Conservation (phyloP, 2,329 filamentous ascomycete genomes). For the Gyromitra esculenta region DNA sequence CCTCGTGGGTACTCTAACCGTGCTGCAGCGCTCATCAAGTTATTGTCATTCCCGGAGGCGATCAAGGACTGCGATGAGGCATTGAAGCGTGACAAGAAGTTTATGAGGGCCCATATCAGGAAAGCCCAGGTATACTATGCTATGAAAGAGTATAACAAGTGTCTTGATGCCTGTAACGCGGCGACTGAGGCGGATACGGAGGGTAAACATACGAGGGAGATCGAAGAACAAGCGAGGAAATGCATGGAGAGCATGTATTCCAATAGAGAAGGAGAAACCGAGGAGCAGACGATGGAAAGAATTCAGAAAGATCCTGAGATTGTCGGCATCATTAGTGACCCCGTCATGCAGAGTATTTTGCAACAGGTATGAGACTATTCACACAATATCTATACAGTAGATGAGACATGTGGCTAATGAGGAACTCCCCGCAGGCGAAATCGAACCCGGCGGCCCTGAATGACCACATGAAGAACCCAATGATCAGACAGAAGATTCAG, state of each 20-base stretch:
- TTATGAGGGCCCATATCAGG: conserved; percentile 94
- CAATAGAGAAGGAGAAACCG: conserved; percentile 90
- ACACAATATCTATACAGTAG: not conserved
- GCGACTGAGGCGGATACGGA: conserved; percentile 79
- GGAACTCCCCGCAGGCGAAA: conserved; percentile 75
- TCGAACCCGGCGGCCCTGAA: conserved; percentile 88
- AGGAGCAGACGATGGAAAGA: conserved; percentile 92
- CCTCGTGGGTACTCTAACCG: conserved; percentile 97
- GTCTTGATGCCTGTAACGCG: conserved; percentile 85
- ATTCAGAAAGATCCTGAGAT: conserved; percentile 94
- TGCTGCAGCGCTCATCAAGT: conserved; percentile 94
- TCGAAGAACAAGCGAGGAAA: conserved; percentile 94
- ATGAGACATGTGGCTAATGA: not conserved
- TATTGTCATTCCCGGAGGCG: conserved; percentile 93
- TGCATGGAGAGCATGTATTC: conserved; percentile 89
- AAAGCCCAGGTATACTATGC: conserved; percentile 95
- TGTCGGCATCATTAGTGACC: conserved; percentile 89
- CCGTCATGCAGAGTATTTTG: conserved; percentile 96
- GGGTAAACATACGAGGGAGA: conserved; percentile 86
- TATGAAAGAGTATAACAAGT: conserved; percentile 98
- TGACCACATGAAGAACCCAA: conserved; percentile 96
- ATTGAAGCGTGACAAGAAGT: conserved; percentile 88
- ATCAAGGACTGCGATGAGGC: conserved; percentile 91
- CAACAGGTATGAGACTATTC: conserved; percentile 63
- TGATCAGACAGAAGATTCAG: conserved; percentile 86